Base-by-base conservation (phyloP, 371 early-diverging fungal species). In the Batrachochytrium dendrobatidis region DNA sequence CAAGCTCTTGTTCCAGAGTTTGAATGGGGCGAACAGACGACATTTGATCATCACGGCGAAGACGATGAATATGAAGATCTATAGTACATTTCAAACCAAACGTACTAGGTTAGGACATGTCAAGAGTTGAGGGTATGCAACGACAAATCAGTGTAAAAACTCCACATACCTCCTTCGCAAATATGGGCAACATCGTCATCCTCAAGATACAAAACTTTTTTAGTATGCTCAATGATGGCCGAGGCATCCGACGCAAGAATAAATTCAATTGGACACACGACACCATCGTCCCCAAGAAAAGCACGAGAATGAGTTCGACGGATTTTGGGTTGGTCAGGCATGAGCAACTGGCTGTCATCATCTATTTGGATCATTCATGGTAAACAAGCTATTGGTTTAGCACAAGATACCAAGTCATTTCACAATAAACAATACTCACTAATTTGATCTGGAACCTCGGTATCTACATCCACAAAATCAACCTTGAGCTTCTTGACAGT, bases 171-270 rank as follows among this genome's bases (percentile, higher is more conserved):
- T 60, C 94, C 94, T 58, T 87, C 87, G 65, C 81, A 75, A 69
- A 99, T 91, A 79, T 98, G 96, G 39, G 95, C 99, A 73, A 99
- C 90, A 81, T 99, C 99, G 70, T 96, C 95, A 73, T 99, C 99
- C 74, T 98, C 97, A 57, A 99, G 82, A 74, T 95, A 98, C 56
- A 99, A 81, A 55, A 99, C 96, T 60, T 92, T 92, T 79, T 94
- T 95, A 69, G 99, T 99, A 83, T 99, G 99, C 77, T 99, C 99
- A 63, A 98, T 90, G 66, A 99, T 90, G 50, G 99, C 99, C 32
- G 96, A 88, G 7, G 99, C 90, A 77, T 99, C 99, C 26, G 98
- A 98, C 17, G 99, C 94, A 59, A 99, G 70, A 77, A 97, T 95
- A 80, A 89, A 94, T 80, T 99, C 99, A 61, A 98, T 86, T 52